Base-by-base conservation (phyloP, 371 early-diverging fungal genomes). In the Dinochytrium kinnereticum region DNA sequence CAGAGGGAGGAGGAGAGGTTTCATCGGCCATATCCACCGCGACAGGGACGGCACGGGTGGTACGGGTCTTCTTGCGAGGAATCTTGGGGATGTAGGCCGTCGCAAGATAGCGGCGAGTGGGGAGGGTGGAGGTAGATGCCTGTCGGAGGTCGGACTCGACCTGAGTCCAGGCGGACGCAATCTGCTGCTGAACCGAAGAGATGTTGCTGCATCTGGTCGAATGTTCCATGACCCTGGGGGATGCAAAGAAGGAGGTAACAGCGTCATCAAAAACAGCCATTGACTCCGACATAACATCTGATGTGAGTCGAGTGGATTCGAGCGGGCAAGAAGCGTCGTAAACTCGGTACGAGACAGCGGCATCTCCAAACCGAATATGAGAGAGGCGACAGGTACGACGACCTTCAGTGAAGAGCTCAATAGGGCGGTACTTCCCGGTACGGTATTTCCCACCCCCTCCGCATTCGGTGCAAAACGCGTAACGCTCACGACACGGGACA, bases 371-470 rank as follows among this genome's bases (percentile, higher is more conserved):
- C 1, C 83, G 70, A 44, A 79, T 70, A 55, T 83, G 83, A 1
- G 76, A 72, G 50, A 83, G 67, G 28, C 30, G 51, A 70, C 83
- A 83, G 1, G 83, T 83, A 24, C 76, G 72, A 13, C 80, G 79
- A 40, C 64, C 69, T 21, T 61, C 50, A 31, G 61, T 38, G 76
- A 83, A 83, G 38, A 81, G 75, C 37, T 74, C 80, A 10, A 74
- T 65, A 7, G 83, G 83, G 1, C 83, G 64, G 73, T 79, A 83
- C 71, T 83, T 83, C 24, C 83, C 83, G 13, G 81, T 81, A 3
- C 83, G 79, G 73, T 78, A 79, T 74, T 79, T 81, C 3, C 81
- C 81, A 53, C 81, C 81, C 33, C 81, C 81, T 24, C 81, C 81
- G 64, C 81, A 81, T 44, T 75, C 78, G 7, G 79, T 77, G 71